Evolutionary conservation across 202 grass and related monocot genomes (phyloP), one percentile per base, ranked within the genome.

Genomic region (Schoenoplectus triqueter): DNA sequence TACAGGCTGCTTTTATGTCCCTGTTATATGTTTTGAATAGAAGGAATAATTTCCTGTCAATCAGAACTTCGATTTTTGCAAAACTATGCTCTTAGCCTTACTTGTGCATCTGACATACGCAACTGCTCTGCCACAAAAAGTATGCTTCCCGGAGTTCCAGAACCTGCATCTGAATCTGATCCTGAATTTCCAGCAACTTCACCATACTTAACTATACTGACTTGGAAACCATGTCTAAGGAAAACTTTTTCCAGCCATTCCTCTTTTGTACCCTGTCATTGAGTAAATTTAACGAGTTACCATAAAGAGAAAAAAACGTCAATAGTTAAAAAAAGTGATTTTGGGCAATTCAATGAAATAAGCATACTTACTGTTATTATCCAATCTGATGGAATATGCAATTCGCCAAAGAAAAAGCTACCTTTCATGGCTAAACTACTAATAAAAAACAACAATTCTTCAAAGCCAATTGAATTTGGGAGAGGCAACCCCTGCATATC

Each of bases 101-200:
- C 95, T 87, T 98, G 92, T 54, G 88, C 84, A 91, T 98, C 95
- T 90, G 95, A 98, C 82, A 93, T 88, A 1, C 85, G 88, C 78
- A 95, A 86, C 62, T 98, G 95, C 68, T 98, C 92, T 61, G 95
- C 92, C 48, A 87, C 51, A 82, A 95, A 98, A 82, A 98, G 66
- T 31, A 89, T 2, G 71, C 75, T 81, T 3, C 72, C 77, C 31
- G 2, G 18, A 83, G 64, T 46, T 62, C 31, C 31, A 31, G 42
- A 78, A 67, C 69, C 15, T 65, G 46, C 14, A 85, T 83, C 77
- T 60, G 85, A 48, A 82, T 86, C 65, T 44, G 87, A 87, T 20
- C 71, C 77, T 44, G 87, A 50, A 83, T 85, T 88, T 64, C 80
- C 77, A 48, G 86, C 88, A 85, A 93, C 82, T 71, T 90, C 86